phyloP scores from a whole-genome alignment of 345 rosid species.

The Bruguiera sexangula region DNA sequence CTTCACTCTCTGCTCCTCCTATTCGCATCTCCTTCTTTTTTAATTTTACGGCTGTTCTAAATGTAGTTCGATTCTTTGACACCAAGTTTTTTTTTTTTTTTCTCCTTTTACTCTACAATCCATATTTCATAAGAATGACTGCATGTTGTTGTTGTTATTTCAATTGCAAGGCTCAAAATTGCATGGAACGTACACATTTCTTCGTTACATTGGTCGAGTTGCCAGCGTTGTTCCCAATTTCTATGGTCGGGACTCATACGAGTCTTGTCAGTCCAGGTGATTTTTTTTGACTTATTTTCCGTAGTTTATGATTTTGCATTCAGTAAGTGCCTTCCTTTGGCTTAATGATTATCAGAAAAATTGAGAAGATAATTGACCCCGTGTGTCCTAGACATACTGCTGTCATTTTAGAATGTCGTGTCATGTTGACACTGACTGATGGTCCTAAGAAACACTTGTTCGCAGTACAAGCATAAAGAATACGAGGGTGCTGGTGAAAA shows the following conservation, averaged over 20 bases:
- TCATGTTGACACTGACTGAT: slow-evolving; percentile 51
- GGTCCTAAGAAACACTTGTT: slow-evolving; percentile 67
- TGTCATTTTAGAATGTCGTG: slow-evolving; percentile 58
- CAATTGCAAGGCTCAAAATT: slow-evolving; percentile 42
- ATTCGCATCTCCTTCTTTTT: background rate
- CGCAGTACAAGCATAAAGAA: slow-evolving; percentile 77
- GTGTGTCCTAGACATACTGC: slow-evolving; percentile 96
- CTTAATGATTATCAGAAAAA: background rate
- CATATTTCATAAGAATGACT: background rate
- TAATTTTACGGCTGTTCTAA: background rate
- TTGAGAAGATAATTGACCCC: slow-evolving; percentile 76
- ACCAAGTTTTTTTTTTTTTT: background rate
- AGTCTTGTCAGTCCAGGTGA: slow-evolving; percentile 50
- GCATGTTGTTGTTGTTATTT: too few relatives aligned
- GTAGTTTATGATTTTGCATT: background rate
- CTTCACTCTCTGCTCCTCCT: background rate
- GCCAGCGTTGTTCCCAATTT: slow-evolving; percentile 33
- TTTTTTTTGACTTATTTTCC: background rate
- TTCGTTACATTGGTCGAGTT: slow-evolving; percentile 59
- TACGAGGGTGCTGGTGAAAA: slow-evolving; percentile 91
- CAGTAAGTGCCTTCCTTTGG: background rate
- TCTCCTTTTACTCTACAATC: too few relatives aligned
- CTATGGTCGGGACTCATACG: slow-evolving; percentile 45
- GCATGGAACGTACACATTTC: slow-evolving; percentile 53
- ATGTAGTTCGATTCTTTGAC: background rate